Evolutionary conservation across 257 asterid genomes (phyloP).

Genomic region (Mentha longifolia): DNA sequence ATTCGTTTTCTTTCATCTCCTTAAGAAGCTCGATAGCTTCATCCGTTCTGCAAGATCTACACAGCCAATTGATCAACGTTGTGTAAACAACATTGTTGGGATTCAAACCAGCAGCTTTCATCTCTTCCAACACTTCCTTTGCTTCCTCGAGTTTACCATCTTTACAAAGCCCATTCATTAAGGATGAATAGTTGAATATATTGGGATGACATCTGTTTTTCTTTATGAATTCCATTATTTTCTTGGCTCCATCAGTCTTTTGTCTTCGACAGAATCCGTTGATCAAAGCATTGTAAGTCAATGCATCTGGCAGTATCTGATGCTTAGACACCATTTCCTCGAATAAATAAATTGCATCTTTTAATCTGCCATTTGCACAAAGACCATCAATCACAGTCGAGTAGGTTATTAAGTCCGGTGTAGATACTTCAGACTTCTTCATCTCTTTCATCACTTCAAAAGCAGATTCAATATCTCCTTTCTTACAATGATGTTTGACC

Average conservation of each 20-base stretch:
- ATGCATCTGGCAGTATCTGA: conserved; percentile 79
- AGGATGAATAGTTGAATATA: conserved; percentile 65
- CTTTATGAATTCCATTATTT: conserved; percentile 77
- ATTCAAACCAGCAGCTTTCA: conserved; percentile 59
- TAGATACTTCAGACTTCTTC: conserved; percentile 64
- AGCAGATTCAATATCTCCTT: conserved; percentile 70
- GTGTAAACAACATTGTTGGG: conserved; percentile 76
- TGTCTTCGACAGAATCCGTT: conserved; percentile 78
- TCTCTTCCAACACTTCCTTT: conserved; percentile 53
- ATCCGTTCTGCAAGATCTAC: conserved; percentile 60
- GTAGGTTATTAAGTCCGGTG: conserved; percentile 85
- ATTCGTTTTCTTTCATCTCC: conserved; percentile 69
- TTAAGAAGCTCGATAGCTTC: conserved; percentile 77
- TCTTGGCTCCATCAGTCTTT: conserved; percentile 69
- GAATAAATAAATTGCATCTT: conserved; percentile 69
- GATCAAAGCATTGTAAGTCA: conserved; percentile 78
- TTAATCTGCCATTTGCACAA: conserved; percentile 61
- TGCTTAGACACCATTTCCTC: conserved; percentile 87
- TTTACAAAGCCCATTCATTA: conserved; percentile 74
- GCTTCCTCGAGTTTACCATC: conserved; percentile 79
- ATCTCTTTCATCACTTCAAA: conserved; percentile 74
- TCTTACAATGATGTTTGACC: conserved; percentile 81
- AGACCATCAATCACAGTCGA: conserved; percentile 86
- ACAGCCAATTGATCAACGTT: conserved; percentile 64
- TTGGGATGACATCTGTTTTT: conserved; percentile 85